Conservation (phyloP, 495 filamentous ascomycete genomes). For the Aspergillus heteromorphus region DNA sequence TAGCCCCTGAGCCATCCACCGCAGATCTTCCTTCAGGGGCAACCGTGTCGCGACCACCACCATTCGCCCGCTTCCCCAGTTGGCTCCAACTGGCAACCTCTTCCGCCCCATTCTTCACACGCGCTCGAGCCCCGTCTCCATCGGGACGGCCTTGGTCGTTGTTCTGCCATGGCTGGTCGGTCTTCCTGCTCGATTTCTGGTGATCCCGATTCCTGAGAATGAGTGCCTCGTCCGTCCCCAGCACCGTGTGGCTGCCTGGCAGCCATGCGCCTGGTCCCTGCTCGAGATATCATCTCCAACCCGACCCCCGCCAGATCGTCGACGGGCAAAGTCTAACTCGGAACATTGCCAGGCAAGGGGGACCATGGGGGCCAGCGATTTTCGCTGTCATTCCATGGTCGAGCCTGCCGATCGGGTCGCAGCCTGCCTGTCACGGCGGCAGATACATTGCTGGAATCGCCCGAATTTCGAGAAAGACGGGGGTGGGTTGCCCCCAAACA, state of each 20-base stretch:
- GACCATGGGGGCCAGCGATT: not conserved
- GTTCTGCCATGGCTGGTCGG: too few species aligned
- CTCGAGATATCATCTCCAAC: not conserved
- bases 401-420: not conserved
- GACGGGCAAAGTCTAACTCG: not conserved
- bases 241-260: too few species aligned
- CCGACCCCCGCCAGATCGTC: not conserved
- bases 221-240: too few species aligned
- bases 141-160: not conserved
- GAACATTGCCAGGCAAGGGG: not conserved
- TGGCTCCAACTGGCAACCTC: not conserved
- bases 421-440: not conserved
- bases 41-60: not conserved
- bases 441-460: not conserved
- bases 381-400: not conserved
- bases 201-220: too few species aligned
- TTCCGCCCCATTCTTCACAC: not conserved
- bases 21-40: slow-evolving; percentile 8
- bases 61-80: not conserved
- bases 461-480: not conserved
- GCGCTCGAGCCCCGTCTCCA: not conserved
- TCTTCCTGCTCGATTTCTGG: too few species aligned
- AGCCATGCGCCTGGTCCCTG: not conserved
- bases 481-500: not conserved
- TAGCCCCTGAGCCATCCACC: slow-evolving; percentile 4